Base-by-base conservation (phyloP, 768 basidiomycete species). In the Phaeotremella fagi region DNA sequence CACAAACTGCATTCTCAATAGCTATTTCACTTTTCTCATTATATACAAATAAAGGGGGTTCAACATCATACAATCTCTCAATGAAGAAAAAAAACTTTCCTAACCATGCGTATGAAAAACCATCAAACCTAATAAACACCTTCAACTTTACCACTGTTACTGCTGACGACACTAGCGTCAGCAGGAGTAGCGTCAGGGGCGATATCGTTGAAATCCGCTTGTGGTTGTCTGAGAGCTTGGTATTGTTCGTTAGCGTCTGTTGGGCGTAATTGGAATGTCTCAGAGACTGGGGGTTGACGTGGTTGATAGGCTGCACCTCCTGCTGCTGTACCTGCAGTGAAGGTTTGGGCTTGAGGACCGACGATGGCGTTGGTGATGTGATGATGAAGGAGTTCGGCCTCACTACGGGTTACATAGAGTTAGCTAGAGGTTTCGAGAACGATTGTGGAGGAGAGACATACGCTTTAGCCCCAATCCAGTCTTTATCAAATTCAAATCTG, bases 391-490 rank as follows among this genome's bases (percentile, higher is more conserved):
- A 72, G 29, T 41, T 69, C 68, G 3, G 68, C 64, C 52, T 69
- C 70, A 45, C 70, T 72, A 43, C 26, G 36, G 20, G 4, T 9
- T 9, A 35, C 33, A n/a, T 35, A 20, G 20, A 14, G 38, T 12
- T 41, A 7, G 20, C 7, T 22, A 11, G 20, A 22, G 7, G 20
- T 26, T 44, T 57, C 42, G 43, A 38, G 48, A 38, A 22, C n/a
- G 49, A 51, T n/a, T 43, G 23, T 2, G 16, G 25, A 14, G 4
- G 38, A 9, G n/a, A 24, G 0, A 62, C 71, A 50, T 48, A 70
- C 71, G 52, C 71, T 55, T 72, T 70, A 24, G 71, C 71, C 36
- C 71, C 71, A 44, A 72, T 66, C 71, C 71, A 72, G 25, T 70
- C 68, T 50, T 66, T 70, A 61, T 72, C 71, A 53, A 72, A 72